phyloP scores from a whole-genome alignment of 1,139 yeast genomes.

The Magnusiomyces paraingens region DNA sequence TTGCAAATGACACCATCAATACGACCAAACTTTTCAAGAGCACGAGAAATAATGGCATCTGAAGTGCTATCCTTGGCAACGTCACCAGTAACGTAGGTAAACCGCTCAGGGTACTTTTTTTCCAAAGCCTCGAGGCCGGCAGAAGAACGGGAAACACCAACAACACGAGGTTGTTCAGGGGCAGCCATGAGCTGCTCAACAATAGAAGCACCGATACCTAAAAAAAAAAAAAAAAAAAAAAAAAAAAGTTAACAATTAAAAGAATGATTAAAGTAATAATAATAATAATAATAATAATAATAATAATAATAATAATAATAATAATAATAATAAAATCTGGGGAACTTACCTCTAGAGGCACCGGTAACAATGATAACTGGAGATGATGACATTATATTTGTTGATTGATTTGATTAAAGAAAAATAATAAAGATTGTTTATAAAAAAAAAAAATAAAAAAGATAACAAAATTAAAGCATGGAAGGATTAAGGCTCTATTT shows the following conservation, averaged over 20 bases:
- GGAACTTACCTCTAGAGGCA: constrained; percentile 46
- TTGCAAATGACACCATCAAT: constrained; percentile 71
- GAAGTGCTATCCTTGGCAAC: constrained; percentile 42
- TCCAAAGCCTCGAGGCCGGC: constrained; percentile 40
- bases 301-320: too few species aligned
- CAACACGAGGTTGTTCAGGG: constrained; percentile 39
- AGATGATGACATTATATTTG: too few species aligned
- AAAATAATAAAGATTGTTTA: too few species aligned
- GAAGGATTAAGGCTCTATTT: too few species aligned
- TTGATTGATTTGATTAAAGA: too few species aligned
- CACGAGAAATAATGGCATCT: constrained; percentile 41
- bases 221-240: constrained; percentile 2
- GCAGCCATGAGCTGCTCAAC: constrained; percentile 47
- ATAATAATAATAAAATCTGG: too few species aligned
- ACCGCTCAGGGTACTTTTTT: constrained; percentile 14
- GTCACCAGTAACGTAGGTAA: constrained; percentile 50
- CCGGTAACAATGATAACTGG: constrained; percentile 55
- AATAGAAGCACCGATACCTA: constrained; percentile 73
- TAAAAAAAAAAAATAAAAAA: too few species aligned
- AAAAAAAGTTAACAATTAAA: neutral
- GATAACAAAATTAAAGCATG: too few species aligned
- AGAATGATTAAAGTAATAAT: too few species aligned
- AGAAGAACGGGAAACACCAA: constrained; percentile 68
- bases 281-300: too few species aligned
- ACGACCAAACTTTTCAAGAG: constrained; percentile 49